Percentiles rank a stretch among this genome's conserved stretches.
Conservation (phyloP, 345 rosid genomes). For the Populus deltoides region DNA sequence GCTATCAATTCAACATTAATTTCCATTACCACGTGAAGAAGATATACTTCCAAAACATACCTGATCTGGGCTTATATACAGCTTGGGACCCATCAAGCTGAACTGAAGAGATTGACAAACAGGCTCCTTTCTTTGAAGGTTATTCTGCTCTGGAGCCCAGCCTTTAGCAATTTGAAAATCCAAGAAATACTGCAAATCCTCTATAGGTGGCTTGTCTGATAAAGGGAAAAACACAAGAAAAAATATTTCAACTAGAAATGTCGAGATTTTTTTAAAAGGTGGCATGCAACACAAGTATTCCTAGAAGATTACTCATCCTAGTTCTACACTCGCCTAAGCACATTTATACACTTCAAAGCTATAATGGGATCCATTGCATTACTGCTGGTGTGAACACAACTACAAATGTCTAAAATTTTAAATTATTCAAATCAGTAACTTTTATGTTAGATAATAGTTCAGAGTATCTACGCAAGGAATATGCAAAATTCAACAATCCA, state of each 20-base stretch:
- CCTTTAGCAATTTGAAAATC: slow-evolving; percentile 81
- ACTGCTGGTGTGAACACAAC: background rate
- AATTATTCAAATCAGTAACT: background rate
- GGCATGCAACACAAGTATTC: background rate
- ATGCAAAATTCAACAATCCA: background rate
- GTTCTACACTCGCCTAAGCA: background rate
- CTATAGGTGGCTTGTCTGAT: slow-evolving; percentile 92
- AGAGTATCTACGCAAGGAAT: background rate
- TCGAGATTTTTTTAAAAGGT: background rate
- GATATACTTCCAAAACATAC: slow-evolving; percentile 29
- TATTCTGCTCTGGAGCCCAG: slow-evolving; percentile 96
- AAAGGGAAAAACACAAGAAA: background rate
- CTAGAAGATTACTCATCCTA: background rate
- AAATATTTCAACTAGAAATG: slow-evolving; percentile 1
- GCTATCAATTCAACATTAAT: background rate
- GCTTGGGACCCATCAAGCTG: slow-evolving; percentile 99
- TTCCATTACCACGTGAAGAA: slow-evolving; percentile 2
- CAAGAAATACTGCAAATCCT: slow-evolving; percentile 93
- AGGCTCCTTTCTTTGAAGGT: slow-evolving; percentile 85
- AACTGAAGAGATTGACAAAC: slow-evolving; percentile 87
- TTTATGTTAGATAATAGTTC: background rate
- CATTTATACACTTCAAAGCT: background rate
- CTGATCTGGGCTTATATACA: slow-evolving; percentile 89
- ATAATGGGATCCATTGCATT: background rate
- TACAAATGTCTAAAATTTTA: background rate